Evolutionary conservation across 192 early-diverging fungal species (phyloP).

Genomic region (Lobosporangium transversale): DNA sequence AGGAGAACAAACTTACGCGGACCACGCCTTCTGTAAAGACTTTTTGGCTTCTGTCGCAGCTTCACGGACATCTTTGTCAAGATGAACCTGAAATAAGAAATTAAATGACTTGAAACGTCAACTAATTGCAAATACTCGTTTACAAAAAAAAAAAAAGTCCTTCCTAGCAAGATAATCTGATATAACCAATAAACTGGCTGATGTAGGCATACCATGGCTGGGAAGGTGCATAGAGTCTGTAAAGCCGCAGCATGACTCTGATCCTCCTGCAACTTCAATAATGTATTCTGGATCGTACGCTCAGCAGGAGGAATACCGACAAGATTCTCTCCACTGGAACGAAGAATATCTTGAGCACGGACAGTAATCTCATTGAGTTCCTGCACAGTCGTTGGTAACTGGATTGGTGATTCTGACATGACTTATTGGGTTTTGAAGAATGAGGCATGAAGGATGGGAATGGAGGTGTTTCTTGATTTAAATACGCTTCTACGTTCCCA

Average conservation of each 20-base stretch:
- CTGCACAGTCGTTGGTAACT: conserved; percentile 17
- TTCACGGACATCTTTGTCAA: conserved; percentile 70
- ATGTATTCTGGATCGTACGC: conserved; percentile 23
- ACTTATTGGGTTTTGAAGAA: background rate
- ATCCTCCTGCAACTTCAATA: conserved; percentile 28
- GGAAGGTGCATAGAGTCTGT: conserved; percentile 46
- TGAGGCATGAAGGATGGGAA: background rate
- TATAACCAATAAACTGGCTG: no score
- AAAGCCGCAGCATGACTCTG: conserved; percentile 33
- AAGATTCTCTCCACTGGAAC: conserved; percentile 15
- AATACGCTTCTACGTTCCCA: no score
- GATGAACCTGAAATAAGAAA: conserved; percentile 21
- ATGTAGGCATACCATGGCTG: conserved; percentile 41
- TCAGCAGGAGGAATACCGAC: conserved; percentile 10
- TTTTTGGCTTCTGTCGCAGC: conserved; percentile 73
- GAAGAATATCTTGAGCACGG: conserved; percentile 8
- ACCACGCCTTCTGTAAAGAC: conserved; percentile 69
- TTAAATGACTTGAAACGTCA: background rate
- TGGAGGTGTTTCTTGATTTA: background rate
- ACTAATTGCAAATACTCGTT: no score
- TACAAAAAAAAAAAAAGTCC: no score
- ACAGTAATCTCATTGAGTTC: conserved; percentile 14
- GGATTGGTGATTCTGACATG: conserved; percentile 38
- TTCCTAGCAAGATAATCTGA: no score
- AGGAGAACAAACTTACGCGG: conserved; percentile 69